Evolutionary conservation across 2,329 filamentous ascomycete genomes (phyloP).

Genomic region (Colletotrichum paranaense): DNA sequence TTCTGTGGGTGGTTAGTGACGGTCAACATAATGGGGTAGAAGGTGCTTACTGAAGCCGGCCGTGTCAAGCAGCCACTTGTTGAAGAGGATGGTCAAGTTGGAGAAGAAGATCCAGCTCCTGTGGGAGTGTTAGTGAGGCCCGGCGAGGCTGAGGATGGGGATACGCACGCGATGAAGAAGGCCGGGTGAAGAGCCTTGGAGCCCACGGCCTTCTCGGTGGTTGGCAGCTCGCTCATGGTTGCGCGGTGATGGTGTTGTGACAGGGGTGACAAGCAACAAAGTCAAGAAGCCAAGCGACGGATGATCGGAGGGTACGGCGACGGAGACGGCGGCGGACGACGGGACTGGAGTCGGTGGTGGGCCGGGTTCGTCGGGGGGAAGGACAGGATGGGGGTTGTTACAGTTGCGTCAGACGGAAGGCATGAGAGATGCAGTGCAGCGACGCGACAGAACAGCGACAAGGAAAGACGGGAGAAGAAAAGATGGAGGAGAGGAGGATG

Average conservation of each 20-base stretch:
- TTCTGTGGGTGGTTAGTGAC: constrained; percentile 44
- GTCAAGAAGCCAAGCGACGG: constrained; percentile 28
- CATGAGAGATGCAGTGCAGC: constrained; percentile 8
- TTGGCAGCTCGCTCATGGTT: constrained; percentile 33
- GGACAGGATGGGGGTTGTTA: neutral
- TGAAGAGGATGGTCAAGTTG: constrained; percentile 88
- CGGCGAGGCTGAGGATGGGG: neutral
- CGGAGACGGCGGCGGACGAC: constrained; percentile 26
- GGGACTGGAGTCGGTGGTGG: constrained; percentile 25
- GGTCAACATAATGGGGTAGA: neutral
- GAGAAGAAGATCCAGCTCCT: constrained; percentile 86
- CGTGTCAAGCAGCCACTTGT: constrained; percentile 87
- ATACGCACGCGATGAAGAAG: constrained; percentile 48
- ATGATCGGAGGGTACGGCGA: constrained; percentile 28
- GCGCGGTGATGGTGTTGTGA: neutral
- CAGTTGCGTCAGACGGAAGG: constrained; percentile 5
- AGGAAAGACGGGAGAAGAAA: neutral
- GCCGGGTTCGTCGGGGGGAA: neutral
- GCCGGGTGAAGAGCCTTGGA: constrained; percentile 38
- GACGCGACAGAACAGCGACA: neutral
- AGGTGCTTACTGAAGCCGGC: constrained; percentile 76
- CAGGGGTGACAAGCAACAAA: neutral
- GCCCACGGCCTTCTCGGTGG: constrained; percentile 39
- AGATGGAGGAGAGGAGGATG: neutral
- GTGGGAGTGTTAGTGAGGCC: constrained; percentile 12